These are phyloP conservation scores for Dichotomocladium elegans DNA, from an alignment of 371 early-diverging fungal genomes.

Conservation along the genomic window DNA sequence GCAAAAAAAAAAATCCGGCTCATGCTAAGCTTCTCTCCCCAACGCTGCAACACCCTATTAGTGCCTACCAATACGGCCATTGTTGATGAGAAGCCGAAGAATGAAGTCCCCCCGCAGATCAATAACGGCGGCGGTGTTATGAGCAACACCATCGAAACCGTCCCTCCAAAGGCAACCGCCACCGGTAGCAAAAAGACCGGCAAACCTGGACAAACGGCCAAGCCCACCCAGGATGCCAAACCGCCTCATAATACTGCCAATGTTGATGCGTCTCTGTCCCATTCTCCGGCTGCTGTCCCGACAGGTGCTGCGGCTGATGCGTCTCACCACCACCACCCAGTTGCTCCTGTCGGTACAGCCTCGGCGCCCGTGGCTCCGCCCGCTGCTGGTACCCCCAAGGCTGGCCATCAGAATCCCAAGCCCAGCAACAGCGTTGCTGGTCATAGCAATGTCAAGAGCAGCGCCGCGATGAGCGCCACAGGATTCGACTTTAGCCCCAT, in stretches of 20 bases:
- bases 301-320: no score
- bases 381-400: not conserved
- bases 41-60: no score
- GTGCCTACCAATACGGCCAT: not conserved
- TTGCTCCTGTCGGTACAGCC: no score
- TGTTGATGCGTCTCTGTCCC: no score
- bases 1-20: no score
- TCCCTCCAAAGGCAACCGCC: not conserved
- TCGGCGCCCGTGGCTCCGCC: not conserved
- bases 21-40: no score
- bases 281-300: no score
- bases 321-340: no score
- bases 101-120: no score
- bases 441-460: not conserved
- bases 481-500: conserved; percentile 26
- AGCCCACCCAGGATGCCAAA: no score
- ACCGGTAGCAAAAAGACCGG: not conserved
- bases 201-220: no score
- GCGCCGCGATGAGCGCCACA: conserved; percentile 1
- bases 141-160: not conserved
- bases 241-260: no score
- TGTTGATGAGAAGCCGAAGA: not conserved
- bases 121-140: not conserved
- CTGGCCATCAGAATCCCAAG: not conserved
- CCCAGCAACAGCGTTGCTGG: not conserved